Percentiles rank a stretch among this genome's conserved stretches.
phyloP scores from a whole-genome alignment of 495 filamentous ascomycete genomes.

The Evansstolkia leycettana region DNA sequence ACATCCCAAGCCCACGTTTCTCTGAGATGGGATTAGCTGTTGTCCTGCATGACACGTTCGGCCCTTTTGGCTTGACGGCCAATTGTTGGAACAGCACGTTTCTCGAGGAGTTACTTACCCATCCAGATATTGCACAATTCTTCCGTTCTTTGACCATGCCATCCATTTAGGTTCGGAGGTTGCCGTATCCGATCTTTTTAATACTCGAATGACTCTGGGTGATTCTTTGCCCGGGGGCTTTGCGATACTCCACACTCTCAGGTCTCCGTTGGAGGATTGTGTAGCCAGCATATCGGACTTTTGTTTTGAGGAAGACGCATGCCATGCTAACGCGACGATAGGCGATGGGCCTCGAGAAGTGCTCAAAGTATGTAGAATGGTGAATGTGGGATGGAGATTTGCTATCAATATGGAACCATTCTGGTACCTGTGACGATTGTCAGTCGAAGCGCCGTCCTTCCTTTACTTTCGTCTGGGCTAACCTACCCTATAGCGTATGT shows the following conservation, averaged over 20 bases:
- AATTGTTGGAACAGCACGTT: too few relatives aligned
- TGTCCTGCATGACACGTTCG: too few relatives aligned
- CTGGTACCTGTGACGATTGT: conserved; percentile 52
- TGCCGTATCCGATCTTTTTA: conserved; percentile 67
- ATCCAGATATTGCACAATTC: conserved; percentile 86
- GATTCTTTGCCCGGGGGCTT: conserved; percentile 67
- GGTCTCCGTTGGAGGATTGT: conserved; percentile 82
- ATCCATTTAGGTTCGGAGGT: conserved; percentile 82
- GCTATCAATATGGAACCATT: conserved; percentile 93
- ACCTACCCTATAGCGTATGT: conserved; percentile 93
- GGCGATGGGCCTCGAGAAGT: conserved; percentile 74
- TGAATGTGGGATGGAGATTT: conserved; percentile 81
- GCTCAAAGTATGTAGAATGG: conserved; percentile 83
- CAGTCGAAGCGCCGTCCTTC: too few relatives aligned
- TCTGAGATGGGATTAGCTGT: too few relatives aligned
- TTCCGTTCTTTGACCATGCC: conserved; percentile 95
- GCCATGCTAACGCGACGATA: conserved; percentile 87
- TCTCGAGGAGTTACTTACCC: conserved; percentile 49
- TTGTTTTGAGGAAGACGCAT: conserved; percentile 90
- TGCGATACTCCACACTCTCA: conserved; percentile 93
- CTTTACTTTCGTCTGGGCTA: too few relatives aligned
- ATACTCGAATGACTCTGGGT: conserved; percentile 71
- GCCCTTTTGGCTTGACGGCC: too few relatives aligned
- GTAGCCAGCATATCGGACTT: conserved; percentile 97
- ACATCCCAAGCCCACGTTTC: conserved; percentile 95